Evolutionary conservation across 2,329 filamentous ascomycete genomes (phyloP), one percentile per base, ranked within the genome.

Genomic region (Claviceps cyperi): DNA sequence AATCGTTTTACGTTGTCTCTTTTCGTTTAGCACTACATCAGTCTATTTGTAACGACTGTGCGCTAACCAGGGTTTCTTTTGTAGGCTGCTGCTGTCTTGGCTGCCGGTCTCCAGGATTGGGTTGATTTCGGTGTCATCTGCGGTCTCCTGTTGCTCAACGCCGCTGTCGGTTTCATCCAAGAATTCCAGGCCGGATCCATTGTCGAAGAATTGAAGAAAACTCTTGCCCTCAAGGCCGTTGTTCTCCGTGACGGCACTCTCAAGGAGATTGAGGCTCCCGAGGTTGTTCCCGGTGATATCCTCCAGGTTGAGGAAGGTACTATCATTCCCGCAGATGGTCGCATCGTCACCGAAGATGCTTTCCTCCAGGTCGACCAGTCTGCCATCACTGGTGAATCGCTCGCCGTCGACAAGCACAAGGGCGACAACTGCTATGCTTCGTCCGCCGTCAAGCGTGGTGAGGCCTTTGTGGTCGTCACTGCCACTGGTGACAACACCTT

Each of bases 91-190:
- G 84, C 84, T 58, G 74, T 90, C 62, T 77, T 94, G 52, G 87
- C 88, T 64, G 86, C 84, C 54, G 86, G 85, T 80, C 79, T 94
- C 41, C 69, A 85, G 68, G 85, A 92, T 61, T 94, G 88, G 88
- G 84, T 94, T 56, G 88, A 94, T 72, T 91, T 94, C 62, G 88
- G 86, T 75, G 87, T 94, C 62, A 94, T 94, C 58, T 88, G 84
- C 67, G 87, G 72, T 62, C 75, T 94, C 47, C 77, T 94, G 9
- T 66, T 94, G 57, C 83, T 94, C 56, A 94, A 94, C 71, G 88
- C 88, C 41, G 72, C 70, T 56, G 88, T 94, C 55, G 87, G 88
- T 70, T 94, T 94, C 69, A 73, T 90, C 53, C 88, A 94, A 67
- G 88, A 94, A 70, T 94, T 77, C 69, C 86, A 94, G 69, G 88